Percentiles rank a stretch among this genome's conserved stretches.
Evolutionary conservation across 2,329 filamentous ascomycete species (phyloP).

Genomic region (Apiospora koreana): DNA sequence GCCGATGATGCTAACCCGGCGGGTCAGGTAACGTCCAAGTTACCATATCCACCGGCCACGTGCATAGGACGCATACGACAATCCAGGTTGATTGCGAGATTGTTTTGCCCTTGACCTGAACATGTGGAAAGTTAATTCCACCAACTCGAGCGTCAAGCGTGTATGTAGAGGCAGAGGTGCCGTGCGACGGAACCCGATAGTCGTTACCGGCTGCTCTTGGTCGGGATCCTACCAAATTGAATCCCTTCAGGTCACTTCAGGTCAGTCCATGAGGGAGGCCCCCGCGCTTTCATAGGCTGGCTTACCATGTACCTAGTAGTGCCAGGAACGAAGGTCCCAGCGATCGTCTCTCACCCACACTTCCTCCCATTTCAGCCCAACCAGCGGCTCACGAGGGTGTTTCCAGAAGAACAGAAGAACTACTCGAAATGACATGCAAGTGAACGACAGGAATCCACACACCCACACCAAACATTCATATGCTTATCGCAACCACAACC

Average conservation of each 20-base stretch:
- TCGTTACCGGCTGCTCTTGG: not conserved
- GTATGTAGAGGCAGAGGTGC: not conserved
- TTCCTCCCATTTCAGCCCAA: not conserved
- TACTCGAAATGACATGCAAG: not conserved
- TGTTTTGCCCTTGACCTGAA: not conserved
- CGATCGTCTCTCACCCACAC: not conserved
- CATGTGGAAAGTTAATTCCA: conserved; percentile 5
- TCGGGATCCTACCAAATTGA: conserved; percentile 4
- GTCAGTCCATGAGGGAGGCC: not conserved
- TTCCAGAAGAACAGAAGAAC: not conserved
- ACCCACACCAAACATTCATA: not conserved
- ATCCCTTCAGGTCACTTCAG: not conserved
- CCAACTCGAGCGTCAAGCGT: not conserved
- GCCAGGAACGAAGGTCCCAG: conserved; percentile 1
- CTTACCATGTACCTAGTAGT: not conserved
- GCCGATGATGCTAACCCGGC: not conserved
- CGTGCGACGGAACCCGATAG: not conserved
- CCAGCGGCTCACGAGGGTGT: not conserved
- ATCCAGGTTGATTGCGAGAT: not conserved
- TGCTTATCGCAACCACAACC: not conserved
- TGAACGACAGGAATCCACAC: not conserved
- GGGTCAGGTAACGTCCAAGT: not conserved
- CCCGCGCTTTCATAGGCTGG: not conserved
- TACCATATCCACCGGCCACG: not conserved
- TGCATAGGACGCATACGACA: not conserved